Base-by-base conservation (phyloP, 352 stramenopile species). In the Thraustochytrium striatum region DNA sequence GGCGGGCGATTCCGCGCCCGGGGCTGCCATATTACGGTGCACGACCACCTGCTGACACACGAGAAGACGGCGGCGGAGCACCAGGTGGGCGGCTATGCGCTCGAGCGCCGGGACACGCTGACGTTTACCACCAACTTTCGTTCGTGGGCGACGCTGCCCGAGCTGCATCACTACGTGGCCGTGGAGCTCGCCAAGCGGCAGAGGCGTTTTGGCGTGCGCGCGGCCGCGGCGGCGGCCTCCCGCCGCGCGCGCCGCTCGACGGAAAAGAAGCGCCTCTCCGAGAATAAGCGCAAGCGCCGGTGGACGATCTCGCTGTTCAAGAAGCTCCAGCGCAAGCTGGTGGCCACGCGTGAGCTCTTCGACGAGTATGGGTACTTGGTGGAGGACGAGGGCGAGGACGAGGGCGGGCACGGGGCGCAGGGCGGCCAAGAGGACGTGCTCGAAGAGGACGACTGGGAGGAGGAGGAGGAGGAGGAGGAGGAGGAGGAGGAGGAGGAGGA, bases 71-170 rank as follows among this genome's bases (percentile, higher is more conserved):
- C 19, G 39, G 8, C 5, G 5, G 19, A 30, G 19, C 19, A 52
- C 21, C 44, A 30, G 8, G n/a, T n/a, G n/a, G 25, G 47, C 16
- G 65, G 65, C 50, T 75, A 75, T 25, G 8, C 44, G 11, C 52
- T 44, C 50, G 65, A 75, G 65, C 44, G 32, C 13, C 65, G 16
- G 1, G 65, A 75, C 25, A 52, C 32, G 1, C 65, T 75, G 3
- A 38, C 32, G 0, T 75, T 75, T 30, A 75, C 65, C 2, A 75
- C 65, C 21, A 75, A 75, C 30, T 32, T 50, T 3, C 25, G 25
- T 8, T 75, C 65, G 7, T 75, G 50, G 43, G 1, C 41, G 9
- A 21, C n/a, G 11, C 61, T 61, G 1, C 65, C 65, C 8, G 65
- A 61, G n/a, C 25, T 75, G 41, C 65, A 75, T 32, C n/a, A 61